A percentile compares a stretch with the other conserved stretches of the same genome.
Conservation (phyloP, 257 asterid species). For the Gynochthodes officinalis region DNA sequence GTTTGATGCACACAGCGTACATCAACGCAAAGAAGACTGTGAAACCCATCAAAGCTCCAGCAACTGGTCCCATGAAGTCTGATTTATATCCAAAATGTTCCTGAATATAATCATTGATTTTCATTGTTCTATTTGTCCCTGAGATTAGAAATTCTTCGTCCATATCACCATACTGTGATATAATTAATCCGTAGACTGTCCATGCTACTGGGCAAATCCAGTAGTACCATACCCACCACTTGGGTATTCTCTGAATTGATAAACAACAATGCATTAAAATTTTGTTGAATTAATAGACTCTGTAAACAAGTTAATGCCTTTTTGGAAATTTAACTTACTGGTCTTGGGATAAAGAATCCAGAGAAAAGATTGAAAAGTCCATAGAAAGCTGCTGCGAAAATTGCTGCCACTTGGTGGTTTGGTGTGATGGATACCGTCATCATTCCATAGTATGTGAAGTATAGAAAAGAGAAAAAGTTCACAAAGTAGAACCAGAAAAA, state of each 20-base stretch:
- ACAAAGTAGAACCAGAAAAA: conserved; percentile 84
- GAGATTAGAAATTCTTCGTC: conserved; percentile 38
- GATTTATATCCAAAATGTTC: conserved; percentile 58
- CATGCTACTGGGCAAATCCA: conserved; percentile 95
- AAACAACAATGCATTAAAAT: not conserved
- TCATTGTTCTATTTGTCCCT: conserved; percentile 40
- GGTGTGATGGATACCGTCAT: conserved; percentile 81
- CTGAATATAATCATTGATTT: conserved; percentile 47
- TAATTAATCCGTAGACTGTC: conserved; percentile 83
- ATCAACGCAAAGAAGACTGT: conserved; percentile 51
- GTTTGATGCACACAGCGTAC: conserved; percentile 52
- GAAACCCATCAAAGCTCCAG: conserved; percentile 46
- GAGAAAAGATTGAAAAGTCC: conserved; percentile 77
- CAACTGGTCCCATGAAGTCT: conserved; percentile 51
- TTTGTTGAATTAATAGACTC: not conserved
- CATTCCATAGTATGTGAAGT: conserved; percentile 90
- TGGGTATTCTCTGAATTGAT: conserved; percentile 68
- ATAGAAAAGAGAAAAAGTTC: conserved; percentile 65
- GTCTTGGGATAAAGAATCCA: conserved; percentile 74
- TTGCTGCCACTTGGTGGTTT: conserved; percentile 74
- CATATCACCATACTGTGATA: conserved; percentile 78
- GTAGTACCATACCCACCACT: conserved; percentile 96
- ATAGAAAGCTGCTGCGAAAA: conserved; percentile 72
- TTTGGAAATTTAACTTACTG: conserved; percentile 44
- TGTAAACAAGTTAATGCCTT: not conserved